Conservation (phyloP, 345 rosid species). For the Linum trigynum region DNA sequence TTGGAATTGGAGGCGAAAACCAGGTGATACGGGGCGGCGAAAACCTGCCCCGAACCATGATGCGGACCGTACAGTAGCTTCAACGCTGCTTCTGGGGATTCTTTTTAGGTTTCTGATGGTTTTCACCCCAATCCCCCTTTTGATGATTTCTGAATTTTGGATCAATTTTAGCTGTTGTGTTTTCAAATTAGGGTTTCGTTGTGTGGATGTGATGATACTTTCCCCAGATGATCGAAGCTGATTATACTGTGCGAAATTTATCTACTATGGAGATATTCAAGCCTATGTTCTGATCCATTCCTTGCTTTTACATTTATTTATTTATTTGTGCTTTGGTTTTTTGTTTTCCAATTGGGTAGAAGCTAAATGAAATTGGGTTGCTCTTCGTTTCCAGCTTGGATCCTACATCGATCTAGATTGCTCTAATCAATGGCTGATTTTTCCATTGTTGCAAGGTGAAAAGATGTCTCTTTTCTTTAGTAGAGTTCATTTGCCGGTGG, state of each 20-base stretch:
- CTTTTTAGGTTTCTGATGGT: conserved; percentile 47
- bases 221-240: background rate
- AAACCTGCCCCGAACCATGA: conserved; percentile 35
- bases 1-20: conserved; percentile 8
- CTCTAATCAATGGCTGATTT: no score
- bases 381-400: no score
- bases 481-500: no score
- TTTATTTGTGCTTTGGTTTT: no score
- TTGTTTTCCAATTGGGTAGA: background rate
- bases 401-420: no score
- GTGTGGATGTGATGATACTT: background rate
- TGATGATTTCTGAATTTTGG: background rate
- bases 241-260: background rate
- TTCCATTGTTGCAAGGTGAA: no score
- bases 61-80: conserved; percentile 47
- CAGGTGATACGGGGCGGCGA: conserved; percentile 34
- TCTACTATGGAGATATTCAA: background rate
- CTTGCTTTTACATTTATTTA: no score
- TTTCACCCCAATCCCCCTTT: background rate
- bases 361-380: no score
- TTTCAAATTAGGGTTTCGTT: background rate
- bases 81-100: conserved; percentile 34
- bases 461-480: no score
- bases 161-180: no score
- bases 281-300: background rate